phyloP scores from a whole-genome alignment of 108 stramenopile genomes.

The Nitzschia inconspicua region DNA sequence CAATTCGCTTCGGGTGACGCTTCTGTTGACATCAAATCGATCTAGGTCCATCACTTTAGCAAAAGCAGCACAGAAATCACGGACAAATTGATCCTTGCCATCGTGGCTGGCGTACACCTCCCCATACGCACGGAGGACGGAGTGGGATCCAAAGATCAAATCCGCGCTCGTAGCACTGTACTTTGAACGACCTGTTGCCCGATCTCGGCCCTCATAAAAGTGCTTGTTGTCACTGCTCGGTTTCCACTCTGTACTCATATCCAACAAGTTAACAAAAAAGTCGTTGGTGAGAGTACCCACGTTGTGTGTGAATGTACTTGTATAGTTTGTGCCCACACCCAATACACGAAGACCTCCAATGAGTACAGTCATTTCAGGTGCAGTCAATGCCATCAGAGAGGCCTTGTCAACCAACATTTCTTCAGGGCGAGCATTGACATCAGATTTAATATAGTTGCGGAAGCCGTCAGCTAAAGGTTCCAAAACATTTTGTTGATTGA shows the following conservation, averaged over 20 bases:
- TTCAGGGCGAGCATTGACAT: constrained; percentile 20
- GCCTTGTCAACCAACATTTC: constrained; percentile 61
- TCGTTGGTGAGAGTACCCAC: constrained; percentile 51
- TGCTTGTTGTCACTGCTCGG: constrained; percentile 30
- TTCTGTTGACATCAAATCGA: constrained; percentile 54
- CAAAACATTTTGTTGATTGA: constrained; percentile 42
- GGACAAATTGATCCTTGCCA: constrained; percentile 45
- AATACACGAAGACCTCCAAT: constrained; percentile 62
- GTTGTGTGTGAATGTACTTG: constrained; percentile 40
- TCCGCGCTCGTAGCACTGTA: constrained; percentile 60
- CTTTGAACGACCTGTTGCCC: constrained; percentile 22
- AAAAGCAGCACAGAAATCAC: constrained; percentile 59
- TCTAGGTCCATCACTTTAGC: constrained; percentile 69
- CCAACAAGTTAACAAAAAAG: constrained; percentile 63
- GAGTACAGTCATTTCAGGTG: constrained; percentile 67
- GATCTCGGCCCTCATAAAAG: constrained; percentile 41
- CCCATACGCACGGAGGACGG: constrained; percentile 59
- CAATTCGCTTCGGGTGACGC: constrained; percentile 4
- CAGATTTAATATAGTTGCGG: constrained; percentile 50
- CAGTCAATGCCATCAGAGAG: constrained; percentile 46
- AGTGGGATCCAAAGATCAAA: constrained; percentile 64
- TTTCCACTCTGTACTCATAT: constrained; percentile 46
- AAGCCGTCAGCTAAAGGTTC: constrained; percentile 62
- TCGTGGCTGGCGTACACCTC: constrained; percentile 55
- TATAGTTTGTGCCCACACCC: constrained; percentile 30